Evolutionary conservation across 2,329 filamentous ascomycete species (phyloP), one percentile per base, ranked within the genome.

Genomic region (Microcyclospora pomicola): DNA sequence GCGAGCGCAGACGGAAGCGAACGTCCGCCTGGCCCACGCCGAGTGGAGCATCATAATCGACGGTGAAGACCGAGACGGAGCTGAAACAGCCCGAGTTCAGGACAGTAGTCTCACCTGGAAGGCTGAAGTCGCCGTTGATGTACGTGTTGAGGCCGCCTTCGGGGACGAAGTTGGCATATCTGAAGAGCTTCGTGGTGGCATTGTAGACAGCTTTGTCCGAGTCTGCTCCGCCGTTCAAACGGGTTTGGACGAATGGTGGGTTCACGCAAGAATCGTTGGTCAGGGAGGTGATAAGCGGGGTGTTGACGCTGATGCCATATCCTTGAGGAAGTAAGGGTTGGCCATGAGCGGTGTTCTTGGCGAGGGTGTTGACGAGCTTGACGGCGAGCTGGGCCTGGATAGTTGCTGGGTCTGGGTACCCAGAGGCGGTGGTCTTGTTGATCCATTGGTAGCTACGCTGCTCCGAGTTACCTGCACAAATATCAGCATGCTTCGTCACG

Each of bases 251-350:
- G 39, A 67, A 64, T 1, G 62, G 57, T 0, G 68, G 65, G 7
- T 59, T 50, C 10, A 61, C 49, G 39, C 60, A 65, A 5, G 57
- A 55, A 33, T 57, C 51, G 35, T 67, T 59, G 11, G 43, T 54
- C 30, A 57, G 48, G 10, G 56, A 59, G 0, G 58, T 62, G 27
- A 72, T 56, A 2, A 53, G 50, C 1, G 68, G 68, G 16, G 66
- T 64, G 44, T 73, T 73, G 45, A 73, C 65, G 16, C 35, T 46
- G 40, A 69, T 51, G n/a, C 69, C 67, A 42, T 72, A 72, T 2
- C 68, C 69, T 1, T 65, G 52, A 0, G 69, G 69, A 1, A 73
- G 52, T 9, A 60, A 37, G 1, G 56, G 43, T 38, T 59, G 44
- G 9, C 52, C 55, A 2, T 42, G 33, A 1, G 46, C 44, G 0